Base-by-base conservation (phyloP, 2,329 filamentous ascomycete genomes). In the Colletotrichum shisoi region DNA sequence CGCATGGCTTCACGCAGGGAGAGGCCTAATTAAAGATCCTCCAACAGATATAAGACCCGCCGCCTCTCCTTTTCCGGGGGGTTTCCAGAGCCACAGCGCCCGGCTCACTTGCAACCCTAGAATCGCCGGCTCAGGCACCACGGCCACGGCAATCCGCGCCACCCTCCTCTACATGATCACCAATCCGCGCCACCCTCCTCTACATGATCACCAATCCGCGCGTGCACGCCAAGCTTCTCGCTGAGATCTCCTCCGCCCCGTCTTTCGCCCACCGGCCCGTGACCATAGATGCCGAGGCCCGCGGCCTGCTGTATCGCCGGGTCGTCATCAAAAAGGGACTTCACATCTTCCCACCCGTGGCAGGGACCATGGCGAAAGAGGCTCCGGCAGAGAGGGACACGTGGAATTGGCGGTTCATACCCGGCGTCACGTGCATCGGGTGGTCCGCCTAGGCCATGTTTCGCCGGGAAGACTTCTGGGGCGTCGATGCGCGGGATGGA, bases 121-220 rank as follows among this genome's bases (percentile, higher is more conserved):
- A 46, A 77, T 85, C 5, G 85, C 85, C 4, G 86, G 86, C 4
- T 84, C 84, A 0, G 86, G 88, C 67, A 87, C 84, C 5, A 86
- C 85, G 0, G 84, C 86, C 0, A 85, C 83, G 0, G 81, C 81
- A 2, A 80, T 89, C 11, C 81, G 86, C 2, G 77, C 81, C 44
- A 85, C 81, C 1, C 69, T 88, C 62, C 79, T 87, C 24, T 80
- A 84, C 71, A 21, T 21, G 21, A 21, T 21, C 21, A 21, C 21
- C 21, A 21, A 21, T 21, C 21, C 21, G 21, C 21, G 21, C 21
- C 44, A 85, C 81, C 1, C 69, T 88, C 62, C 79, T 87, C 24
- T 21, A 24, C 24, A 73, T 88, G 62, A 79, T 83, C 24, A 84
- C 80, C n/a, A 82, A 79, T 27, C 82, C 83, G 0, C 76, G 76